phyloP scores from a whole-genome alignment of 1,139 yeast genomes.

The Ogataea hybrid region DNA sequence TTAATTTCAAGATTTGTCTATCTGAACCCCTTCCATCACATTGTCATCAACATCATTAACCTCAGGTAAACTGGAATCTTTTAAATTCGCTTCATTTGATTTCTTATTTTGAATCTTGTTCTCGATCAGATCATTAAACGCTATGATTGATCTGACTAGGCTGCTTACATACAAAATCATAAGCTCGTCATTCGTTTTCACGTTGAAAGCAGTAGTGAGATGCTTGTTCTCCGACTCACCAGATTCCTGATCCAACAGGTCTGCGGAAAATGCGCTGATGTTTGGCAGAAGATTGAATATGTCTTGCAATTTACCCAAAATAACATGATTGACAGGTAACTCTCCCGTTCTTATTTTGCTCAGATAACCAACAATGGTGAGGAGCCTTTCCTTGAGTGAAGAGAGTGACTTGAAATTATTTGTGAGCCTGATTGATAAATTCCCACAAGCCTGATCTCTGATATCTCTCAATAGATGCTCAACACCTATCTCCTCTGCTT shows the following conservation, averaged over 20 bases:
- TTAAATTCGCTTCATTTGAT: slow-evolving; percentile 39
- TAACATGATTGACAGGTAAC: slow-evolving; percentile 86
- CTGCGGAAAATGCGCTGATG: slow-evolving; percentile 42
- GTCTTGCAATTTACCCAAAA: slow-evolving; percentile 90
- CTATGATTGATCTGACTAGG: slow-evolving; percentile 89
- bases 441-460: slow-evolving; percentile 97
- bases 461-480: slow-evolving; percentile 94
- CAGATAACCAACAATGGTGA: slow-evolving; percentile 77
- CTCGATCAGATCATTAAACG: slow-evolving; percentile 95
- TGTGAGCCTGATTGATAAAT: slow-evolving; percentile 80
- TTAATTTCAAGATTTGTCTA: slow-evolving; percentile 7
- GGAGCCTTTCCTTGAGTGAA: slow-evolving; percentile 78
- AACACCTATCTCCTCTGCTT: slow-evolving; percentile 98
- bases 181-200: slow-evolving; percentile 92
- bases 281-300: slow-evolving; percentile 92
- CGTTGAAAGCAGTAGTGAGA: slow-evolving; percentile 77
- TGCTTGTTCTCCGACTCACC: slow-evolving; percentile 35
- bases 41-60: slow-evolving; percentile 16
- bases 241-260: slow-evolving; percentile 23
- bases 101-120: slow-evolving; percentile 85
- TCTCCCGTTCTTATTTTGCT: slow-evolving; percentile 68
- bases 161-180: slow-evolving; percentile 92
- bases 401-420: slow-evolving; percentile 85
- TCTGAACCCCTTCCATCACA: slow-evolving; percentile 23
- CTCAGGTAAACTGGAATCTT: not conserved